Evolutionary conservation across 2,329 filamentous ascomycete species (phyloP).

Genomic region (Thermoascus crustaceus): DNA sequence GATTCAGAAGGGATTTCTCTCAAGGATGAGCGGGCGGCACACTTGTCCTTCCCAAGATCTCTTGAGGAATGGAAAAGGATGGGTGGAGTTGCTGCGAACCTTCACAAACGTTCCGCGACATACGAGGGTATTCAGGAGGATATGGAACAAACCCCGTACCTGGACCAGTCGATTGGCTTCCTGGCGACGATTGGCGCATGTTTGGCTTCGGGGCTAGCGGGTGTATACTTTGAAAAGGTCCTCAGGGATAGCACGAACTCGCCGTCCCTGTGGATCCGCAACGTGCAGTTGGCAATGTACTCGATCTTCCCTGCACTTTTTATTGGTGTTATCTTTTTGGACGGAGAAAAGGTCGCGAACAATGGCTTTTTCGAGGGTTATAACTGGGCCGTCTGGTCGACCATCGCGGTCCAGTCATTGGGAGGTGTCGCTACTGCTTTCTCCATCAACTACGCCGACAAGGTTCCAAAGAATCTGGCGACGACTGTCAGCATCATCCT

Average conservation of each 20-base stretch:
- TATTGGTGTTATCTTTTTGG: conserved; percentile 76
- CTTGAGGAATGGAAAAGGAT: conserved; percentile 64
- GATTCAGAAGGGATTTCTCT: conserved; percentile 45
- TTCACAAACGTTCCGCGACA: conserved; percentile 69
- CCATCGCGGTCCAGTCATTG: conserved; percentile 71
- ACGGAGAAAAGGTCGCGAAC: conserved; percentile 72
- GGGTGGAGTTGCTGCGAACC: conserved; percentile 38
- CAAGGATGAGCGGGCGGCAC: conserved; percentile 53
- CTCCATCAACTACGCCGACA: conserved; percentile 75
- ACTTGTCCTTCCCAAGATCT: conserved; percentile 65
- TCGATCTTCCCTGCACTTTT: conserved; percentile 84
- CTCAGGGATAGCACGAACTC: conserved; percentile 72
- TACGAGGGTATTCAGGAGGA: conserved; percentile 78
- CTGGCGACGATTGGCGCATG: conserved; percentile 71
- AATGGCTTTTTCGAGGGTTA: conserved; percentile 93
- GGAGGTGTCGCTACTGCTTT: conserved; percentile 79
- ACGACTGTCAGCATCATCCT: conserved; percentile 86
- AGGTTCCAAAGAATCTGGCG: conserved; percentile 89
- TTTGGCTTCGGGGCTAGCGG: conserved; percentile 71
- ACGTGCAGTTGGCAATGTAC: conserved; percentile 90
- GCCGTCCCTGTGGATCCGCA: conserved; percentile 84
- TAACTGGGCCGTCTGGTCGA: conserved; percentile 82
- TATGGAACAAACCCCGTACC: conserved; percentile 44
- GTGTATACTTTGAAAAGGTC: conserved; percentile 66
- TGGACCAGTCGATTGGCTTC: conserved; percentile 75